Base-by-base conservation (phyloP, 208 protist species). In the Leptomonas seymouri region DNA sequence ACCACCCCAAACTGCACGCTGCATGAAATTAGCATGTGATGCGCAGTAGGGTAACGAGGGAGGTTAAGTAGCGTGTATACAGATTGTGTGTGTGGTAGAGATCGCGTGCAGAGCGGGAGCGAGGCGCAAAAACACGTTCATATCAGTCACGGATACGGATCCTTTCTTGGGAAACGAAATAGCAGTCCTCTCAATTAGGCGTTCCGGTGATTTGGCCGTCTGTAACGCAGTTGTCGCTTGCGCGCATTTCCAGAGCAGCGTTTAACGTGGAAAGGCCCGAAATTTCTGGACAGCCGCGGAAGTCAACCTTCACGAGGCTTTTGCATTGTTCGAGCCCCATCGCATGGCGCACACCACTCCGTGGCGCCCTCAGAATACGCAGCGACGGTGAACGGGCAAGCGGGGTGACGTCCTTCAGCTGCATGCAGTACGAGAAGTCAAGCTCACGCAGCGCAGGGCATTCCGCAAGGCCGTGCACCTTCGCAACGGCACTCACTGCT, bases 381-480 rank as follows among this genome's bases (percentile, higher is more conserved):
- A 64, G 28, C 42, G 58, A 64, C 23, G 41, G 28, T 28, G 58
- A n/a, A 20, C 11, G 4, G 0, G 44, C 58, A 18, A 53, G 58
- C 18, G 58, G 42, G 27, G 27, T 0, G 39, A 53, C n/a, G 20
- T 64, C 58, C 27, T 50, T 28, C 58, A 64, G 28, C 8, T 42
- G 31, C 44, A 20, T 41, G 27, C 58, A 64, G 58, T 39, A 36
- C 9, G 58, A 64, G 27, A 64, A 4, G 27, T 64, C 44, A 1
- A 64, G 7, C 28, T 64, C 44, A 27, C 44, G 27, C 28, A 64
- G 44, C 28, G 44, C 41, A 4, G 58, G 58, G 27, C 58, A 64
- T 18, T 15, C 44, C 2, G 44, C 58, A 36, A 64, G 58, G 20
- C 58, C 58, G 34, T 64, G 14, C 9, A 64, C 44, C 27, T 18